Evolutionary conservation across 768 basidiomycete species (phyloP), one percentile per base, ranked within the genome.

Genomic region (Lactarius sp.): DNA sequence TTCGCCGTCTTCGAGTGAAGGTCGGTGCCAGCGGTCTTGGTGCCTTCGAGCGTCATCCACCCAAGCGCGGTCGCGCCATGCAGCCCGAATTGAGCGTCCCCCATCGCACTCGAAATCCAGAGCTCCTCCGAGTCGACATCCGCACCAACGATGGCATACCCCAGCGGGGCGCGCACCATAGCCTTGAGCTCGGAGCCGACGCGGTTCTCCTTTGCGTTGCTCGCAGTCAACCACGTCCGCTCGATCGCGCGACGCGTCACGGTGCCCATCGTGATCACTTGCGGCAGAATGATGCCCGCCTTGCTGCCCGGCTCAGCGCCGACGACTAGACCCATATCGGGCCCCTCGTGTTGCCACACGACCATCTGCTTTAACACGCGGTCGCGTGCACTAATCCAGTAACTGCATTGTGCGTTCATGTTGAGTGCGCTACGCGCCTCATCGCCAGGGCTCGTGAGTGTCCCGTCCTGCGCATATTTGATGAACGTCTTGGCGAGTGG

Each of bases 41-140:
- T 96, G 1, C 97, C 95, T 74, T 98, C 97, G 34, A 99, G 82
- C 16, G 95, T 98, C 96, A 99, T 98, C 96, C 96, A 98, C 3
- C 97, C 96, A 49, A 99, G 86, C 2, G 96, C 94, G 3, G 94
- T 95, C 12, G 94, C 93, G 12, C 96, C 96, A 69, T 99, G 95
- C 61, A 96, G 73, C 9, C 96, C 97, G 73, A 99, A 97, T 74
- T 99, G 96, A 0, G 94, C 92, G 71, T 98, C 97, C 0, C 96
- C 96, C 92, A 98, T 96, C 64, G 93, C 92, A 70, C 92, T 94
- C 20, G 95, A 96, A 67, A 98, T 98, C 97, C 97, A 98, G 27
- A 99, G 79, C 74, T 99, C 97, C 76, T 98, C 96, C 52, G 94
- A 96, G 74, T 99, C 97, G 27, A 99, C 97, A 73, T 99, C 97